Evolutionary conservation across 2,329 filamentous ascomycete genomes (phyloP).

Genomic region (Graphilbum fragrans): DNA sequence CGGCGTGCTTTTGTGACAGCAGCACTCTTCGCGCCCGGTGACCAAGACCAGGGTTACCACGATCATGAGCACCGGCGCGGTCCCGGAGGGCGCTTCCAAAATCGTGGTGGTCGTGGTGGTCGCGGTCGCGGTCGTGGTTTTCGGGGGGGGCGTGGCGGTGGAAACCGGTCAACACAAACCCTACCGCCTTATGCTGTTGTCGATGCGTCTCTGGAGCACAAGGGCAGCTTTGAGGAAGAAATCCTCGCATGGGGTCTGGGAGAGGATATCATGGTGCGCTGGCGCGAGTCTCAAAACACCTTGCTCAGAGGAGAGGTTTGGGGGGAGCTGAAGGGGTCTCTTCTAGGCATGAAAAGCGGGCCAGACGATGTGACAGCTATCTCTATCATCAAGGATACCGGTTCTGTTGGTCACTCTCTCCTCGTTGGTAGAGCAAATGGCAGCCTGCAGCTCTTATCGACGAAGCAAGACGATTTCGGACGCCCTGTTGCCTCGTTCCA

Average conservation of each 20-base stretch:
- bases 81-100: conserved; percentile 15
- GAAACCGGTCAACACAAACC: neutral
- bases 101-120: conserved; percentile 16
- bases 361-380: conserved; percentile 2
- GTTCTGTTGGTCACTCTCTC: neutral
- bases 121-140: conserved; percentile 25
- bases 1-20: conserved; percentile 28
- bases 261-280: conserved; percentile 2
- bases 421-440: conserved; percentile 2
- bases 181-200: conserved; percentile 18
- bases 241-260: conserved; percentile 2
- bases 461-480: neutral
- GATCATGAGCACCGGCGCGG: neutral
- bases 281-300: neutral
- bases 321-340: neutral
- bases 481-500: neutral
- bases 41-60: conserved; percentile 1
- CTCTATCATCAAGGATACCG: neutral
- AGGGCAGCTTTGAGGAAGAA: conserved; percentile 37
- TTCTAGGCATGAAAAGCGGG: neutral
- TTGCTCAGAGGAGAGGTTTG: neutral
- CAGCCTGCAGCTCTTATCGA: neutral
- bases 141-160: neutral
- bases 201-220: conserved; percentile 25
- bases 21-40: conserved; percentile 14